phyloP scores from a whole-genome alignment of 495 filamentous ascomycete genomes.

The Cercophora newfieldiana region DNA sequence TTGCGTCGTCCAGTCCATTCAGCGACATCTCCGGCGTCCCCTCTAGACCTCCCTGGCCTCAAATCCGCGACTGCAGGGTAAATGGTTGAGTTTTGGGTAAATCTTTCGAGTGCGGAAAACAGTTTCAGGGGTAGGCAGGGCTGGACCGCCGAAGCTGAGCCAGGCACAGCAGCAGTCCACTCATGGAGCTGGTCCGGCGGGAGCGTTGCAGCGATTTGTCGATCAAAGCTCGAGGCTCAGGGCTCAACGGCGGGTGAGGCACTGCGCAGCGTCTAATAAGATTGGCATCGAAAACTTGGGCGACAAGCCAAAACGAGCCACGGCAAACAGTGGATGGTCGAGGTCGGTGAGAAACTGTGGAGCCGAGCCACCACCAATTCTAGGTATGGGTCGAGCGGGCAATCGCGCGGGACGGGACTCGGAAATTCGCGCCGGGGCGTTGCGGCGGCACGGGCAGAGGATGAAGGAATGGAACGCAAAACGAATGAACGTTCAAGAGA shows the following conservation, averaged over 20 bases:
- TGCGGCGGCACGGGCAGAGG: neutral
- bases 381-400: neutral
- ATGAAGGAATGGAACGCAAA: neutral
- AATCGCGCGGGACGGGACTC: neutral
- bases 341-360: neutral
- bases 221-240: no score
- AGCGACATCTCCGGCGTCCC: slow-evolving; percentile 72
- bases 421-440: neutral
- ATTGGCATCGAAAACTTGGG: slow-evolving; percentile 18
- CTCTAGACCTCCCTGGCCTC: slow-evolving; percentile 14
- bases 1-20: slow-evolving; percentile 87
- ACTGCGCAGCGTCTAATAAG: slow-evolving; percentile 1
- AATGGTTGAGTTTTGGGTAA: slow-evolving; percentile 19
- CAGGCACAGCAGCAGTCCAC: slow-evolving; percentile 11
- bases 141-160: slow-evolving; percentile 10
- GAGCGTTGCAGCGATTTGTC: slow-evolving; percentile 13
- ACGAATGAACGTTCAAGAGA: neutral
- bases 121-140: slow-evolving; percentile 23
- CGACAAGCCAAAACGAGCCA: slow-evolving; percentile 1
- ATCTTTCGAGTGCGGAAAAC: slow-evolving; percentile 18
- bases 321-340: neutral
- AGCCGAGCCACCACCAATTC: neutral
- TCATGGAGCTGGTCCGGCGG: slow-evolving; percentile 16
- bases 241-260: slow-evolving; percentile 13
- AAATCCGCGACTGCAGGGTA: slow-evolving; percentile 24